phyloP scores from a whole-genome alignment of 352 stramenopile species.

The Pythium phragmiticola region DNA sequence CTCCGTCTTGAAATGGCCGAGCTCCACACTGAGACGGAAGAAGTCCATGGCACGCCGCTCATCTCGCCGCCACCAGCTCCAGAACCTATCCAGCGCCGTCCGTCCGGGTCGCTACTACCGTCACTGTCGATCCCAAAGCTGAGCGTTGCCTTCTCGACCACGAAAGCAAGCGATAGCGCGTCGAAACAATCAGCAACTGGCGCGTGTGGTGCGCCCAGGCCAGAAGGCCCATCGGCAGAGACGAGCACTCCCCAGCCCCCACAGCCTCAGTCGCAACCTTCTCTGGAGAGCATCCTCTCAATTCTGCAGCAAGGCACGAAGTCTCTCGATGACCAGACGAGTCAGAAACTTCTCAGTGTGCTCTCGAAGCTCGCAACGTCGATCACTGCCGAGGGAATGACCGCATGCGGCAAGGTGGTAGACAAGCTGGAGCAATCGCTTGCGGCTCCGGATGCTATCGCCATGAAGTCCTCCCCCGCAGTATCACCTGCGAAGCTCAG shows the following conservation, averaged over 20 bases:
- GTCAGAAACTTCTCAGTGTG: slow-evolving; percentile 30
- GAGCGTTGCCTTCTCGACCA: slow-evolving; percentile 14
- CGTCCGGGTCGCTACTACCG: slow-evolving; percentile 19
- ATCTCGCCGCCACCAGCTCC: slow-evolving; percentile 19
- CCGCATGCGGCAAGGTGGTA: slow-evolving; percentile 25
- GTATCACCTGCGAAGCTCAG: background rate
- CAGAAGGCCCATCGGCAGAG: background rate
- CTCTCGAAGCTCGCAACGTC: slow-evolving; percentile 29
- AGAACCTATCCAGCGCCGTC: slow-evolving; percentile 20
- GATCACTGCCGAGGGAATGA: slow-evolving; percentile 20
- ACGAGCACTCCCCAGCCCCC: background rate
- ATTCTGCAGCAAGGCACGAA: slow-evolving; percentile 28
- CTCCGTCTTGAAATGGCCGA: slow-evolving; percentile 21
- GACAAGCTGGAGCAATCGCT: slow-evolving; percentile 31
- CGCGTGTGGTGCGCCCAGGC: background rate
- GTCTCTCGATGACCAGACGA: slow-evolving; percentile 23
- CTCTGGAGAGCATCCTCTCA: slow-evolving; percentile 22
- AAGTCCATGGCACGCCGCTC: background rate
- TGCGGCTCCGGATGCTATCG: background rate
- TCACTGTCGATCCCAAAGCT: slow-evolving; percentile 27
- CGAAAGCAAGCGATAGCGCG: slow-evolving; percentile 1
- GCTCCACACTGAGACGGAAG: slow-evolving; percentile 22
- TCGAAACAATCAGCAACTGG: background rate
- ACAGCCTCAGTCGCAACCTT: slow-evolving; percentile 1
- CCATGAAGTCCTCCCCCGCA: background rate